Evolutionary conservation across 371 early-diverging fungal genomes (phyloP).

Genomic region (Globomyces sp.): DNA sequence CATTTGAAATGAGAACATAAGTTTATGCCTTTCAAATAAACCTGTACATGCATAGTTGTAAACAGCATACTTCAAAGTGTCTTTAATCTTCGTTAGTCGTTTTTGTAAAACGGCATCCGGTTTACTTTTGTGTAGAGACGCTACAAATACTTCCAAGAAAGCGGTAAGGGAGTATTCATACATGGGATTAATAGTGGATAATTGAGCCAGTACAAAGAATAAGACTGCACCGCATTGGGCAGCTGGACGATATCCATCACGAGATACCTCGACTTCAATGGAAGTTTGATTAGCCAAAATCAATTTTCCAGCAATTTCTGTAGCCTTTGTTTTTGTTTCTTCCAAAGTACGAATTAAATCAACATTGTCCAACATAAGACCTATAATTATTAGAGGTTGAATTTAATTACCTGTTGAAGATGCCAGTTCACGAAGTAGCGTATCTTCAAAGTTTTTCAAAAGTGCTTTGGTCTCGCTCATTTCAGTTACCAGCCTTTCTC

Average conservation of each 20-base stretch:
- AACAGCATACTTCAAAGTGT: constrained; percentile 59
- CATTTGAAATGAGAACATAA: constrained; percentile 66
- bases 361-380: constrained; percentile 61
- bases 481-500: constrained; percentile 54
- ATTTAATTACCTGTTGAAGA: constrained; percentile 43
- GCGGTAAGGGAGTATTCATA: constrained; percentile 60
- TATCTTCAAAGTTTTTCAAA: constrained; percentile 58
- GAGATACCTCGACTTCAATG: constrained; percentile 56
- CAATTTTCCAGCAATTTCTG: constrained; percentile 58
- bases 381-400: constrained; percentile 14
- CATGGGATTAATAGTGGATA: constrained; percentile 62
- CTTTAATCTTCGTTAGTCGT: constrained; percentile 54
- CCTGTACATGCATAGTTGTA: constrained; percentile 64
- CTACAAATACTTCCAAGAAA: constrained; percentile 56
- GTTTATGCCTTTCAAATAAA: constrained; percentile 59
- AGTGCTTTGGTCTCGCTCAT: constrained; percentile 57
- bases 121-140: constrained; percentile 52
- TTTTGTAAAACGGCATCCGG: constrained; percentile 56
- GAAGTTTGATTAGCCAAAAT: constrained; percentile 60
- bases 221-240: constrained; percentile 61
- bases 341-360: constrained; percentile 60
- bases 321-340: constrained; percentile 61
- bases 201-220: constrained; percentile 58
- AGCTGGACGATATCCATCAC: constrained; percentile 56
- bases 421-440: constrained; percentile 56